Percentiles rank a stretch among this genome's conserved stretches.
Evolutionary conservation across 176 grass and related monocot genomes (phyloP).

Genomic region (Alloteropsis semialata): DNA sequence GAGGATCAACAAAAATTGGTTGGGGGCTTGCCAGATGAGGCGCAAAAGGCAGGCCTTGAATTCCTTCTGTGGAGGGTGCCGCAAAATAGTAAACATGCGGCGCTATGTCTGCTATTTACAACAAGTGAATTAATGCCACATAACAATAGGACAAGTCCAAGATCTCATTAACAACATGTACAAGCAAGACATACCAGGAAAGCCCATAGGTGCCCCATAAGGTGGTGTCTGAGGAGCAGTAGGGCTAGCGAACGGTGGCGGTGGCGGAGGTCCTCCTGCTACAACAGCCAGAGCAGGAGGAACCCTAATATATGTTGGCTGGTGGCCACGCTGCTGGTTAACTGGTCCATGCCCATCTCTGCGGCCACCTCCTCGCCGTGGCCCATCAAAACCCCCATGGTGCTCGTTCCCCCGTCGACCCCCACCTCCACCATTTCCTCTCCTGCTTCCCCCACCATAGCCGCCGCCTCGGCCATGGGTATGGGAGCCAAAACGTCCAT

Average conservation of each 20-base stretch:
- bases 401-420: constrained; percentile 56
- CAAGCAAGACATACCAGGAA: constrained; percentile 52
- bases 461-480: constrained; percentile 40
- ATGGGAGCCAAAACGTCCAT: constrained; percentile 39
- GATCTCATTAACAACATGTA: constrained; percentile 12
- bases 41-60: constrained; percentile 52
- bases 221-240: constrained; percentile 37
- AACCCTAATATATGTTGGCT: constrained; percentile 47
- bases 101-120: constrained; percentile 48
- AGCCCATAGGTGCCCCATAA: constrained; percentile 52
- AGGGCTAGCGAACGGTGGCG: constrained; percentile 43
- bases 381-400: constrained; percentile 47
- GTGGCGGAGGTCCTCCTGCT: constrained; percentile 37
- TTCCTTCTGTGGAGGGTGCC: constrained; percentile 31
- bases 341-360: constrained; percentile 45
- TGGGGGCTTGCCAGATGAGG: constrained; percentile 46
- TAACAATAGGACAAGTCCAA: constrained; percentile 33
- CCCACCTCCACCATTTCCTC: constrained; percentile 56
- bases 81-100: constrained; percentile 54
- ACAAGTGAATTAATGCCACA: constrained; percentile 23
- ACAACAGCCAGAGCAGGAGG: constrained; percentile 41
- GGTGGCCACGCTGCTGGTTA: constrained; percentile 50
- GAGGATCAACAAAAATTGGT: constrained; percentile 51
- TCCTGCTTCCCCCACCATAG: constrained; percentile 62
- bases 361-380: constrained; percentile 33